Evolutionary conservation across 768 basidiomycete genomes (phyloP).

Genomic region (Tricholoma saponaceum): DNA sequence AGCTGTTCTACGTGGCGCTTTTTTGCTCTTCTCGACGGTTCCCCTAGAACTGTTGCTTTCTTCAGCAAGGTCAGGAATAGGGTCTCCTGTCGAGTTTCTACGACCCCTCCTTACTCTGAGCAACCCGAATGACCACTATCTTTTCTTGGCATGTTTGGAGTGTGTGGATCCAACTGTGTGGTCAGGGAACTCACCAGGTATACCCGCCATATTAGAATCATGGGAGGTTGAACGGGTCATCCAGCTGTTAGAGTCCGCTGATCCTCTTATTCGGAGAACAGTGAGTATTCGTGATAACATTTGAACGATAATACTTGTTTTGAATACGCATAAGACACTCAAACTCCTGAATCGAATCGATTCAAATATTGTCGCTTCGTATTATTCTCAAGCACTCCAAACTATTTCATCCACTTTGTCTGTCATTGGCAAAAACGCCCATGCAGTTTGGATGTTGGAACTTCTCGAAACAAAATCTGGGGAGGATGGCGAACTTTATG

Average conservation of each 20-base stretch:
- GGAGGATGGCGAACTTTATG: conserved; percentile 58
- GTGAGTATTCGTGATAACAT: conserved; percentile 30
- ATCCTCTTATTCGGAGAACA: conserved; percentile 53
- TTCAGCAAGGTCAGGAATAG: conserved; percentile 15
- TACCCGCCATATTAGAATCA: conserved; percentile 55
- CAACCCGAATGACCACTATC: conserved; percentile 57
- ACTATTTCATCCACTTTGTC: conserved; percentile 29
- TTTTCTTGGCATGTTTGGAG: conserved; percentile 63
- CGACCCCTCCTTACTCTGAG: conserved; percentile 54
- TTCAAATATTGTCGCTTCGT: conserved; percentile 48
- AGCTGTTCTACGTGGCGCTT: conserved; percentile 34
- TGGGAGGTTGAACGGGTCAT: conserved; percentile 74
- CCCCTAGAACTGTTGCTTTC: conserved; percentile 23
- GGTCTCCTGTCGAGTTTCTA: conserved; percentile 42
- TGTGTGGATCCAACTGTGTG: conserved; percentile 56
- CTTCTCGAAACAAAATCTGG: conserved; percentile 41
- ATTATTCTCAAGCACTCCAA: conserved; percentile 43
- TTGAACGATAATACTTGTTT: conserved; percentile 6
- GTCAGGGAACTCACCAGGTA: conserved; percentile 57
- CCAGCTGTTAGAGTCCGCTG: conserved; percentile 58
- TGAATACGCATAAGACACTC: conserved; percentile 49
- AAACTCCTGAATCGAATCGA: conserved; percentile 57
- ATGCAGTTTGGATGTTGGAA: conserved; percentile 48
- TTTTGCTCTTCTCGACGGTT: conserved; percentile 28
- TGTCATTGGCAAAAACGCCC: conserved; percentile 35